Evolutionary conservation across 768 basidiomycete genomes (phyloP), one percentile per base, ranked within the genome.

Genomic region (Tricholomella constricta): DNA sequence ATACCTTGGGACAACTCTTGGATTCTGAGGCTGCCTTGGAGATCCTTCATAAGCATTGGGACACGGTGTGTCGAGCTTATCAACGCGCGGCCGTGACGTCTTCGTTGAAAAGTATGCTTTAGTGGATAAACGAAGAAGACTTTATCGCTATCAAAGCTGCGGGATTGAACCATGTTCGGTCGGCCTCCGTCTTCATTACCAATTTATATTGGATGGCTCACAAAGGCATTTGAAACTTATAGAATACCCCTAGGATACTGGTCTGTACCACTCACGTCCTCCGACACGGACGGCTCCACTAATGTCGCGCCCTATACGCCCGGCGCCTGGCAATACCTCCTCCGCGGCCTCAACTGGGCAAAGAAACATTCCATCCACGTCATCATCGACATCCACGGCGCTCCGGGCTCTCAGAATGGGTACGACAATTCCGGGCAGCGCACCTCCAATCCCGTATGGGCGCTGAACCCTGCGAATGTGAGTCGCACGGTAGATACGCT

Each of bases 361-460:
- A 74, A 75, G 35, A 71, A 76, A 22, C 72, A 88, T 61, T 74
- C 74, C 15, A 62, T 93, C 7, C 82, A 86, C 49, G 84, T 89
- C 52, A 83, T 93, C 54, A 62, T 93, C 35, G 91, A 92, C 67
- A 74, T 88, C 11, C 90, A 92, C 62, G 88, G 87, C 23, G 87
- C 84, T 4, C 84, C 87, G 0, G 86, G 83, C 22, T 78, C 77
- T n/a, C 78, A 79, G 52, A 81, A 78, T 55, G 86, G 88, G 2
- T 89, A 83, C 66, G 88, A 89, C 67, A 90, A 89, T 67, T 89
- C 86, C 7, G 88, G 88, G 1, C 85, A 85, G 62, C 73, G 80
- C 27, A 85, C 81, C 0, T 59, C 65, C 19, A 71, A 72, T 46
- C 82, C 86, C 2, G 65, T 73, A 40, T 91, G 86, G 85, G 85